phyloP scores from a whole-genome alignment of 805 yeast species.

The Lipomyces chichibuensis region DNA sequence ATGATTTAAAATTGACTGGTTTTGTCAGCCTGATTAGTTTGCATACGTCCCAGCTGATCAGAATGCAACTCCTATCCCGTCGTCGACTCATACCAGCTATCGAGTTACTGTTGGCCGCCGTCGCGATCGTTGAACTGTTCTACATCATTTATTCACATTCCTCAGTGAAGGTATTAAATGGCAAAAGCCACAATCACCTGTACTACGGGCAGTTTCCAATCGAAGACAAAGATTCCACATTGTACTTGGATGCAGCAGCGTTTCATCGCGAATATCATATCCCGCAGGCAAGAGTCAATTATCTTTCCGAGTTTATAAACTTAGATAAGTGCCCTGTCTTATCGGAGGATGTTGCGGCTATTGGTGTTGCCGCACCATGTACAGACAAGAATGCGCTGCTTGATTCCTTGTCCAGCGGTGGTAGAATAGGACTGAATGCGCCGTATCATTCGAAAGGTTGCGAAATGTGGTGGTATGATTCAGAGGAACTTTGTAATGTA shows the following conservation, averaged over 20 bases:
- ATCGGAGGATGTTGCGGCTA: slow-evolving; percentile 3
- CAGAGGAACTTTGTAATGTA: slow-evolving; percentile 20
- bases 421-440: slow-evolving; percentile 30
- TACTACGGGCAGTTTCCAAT: neutral
- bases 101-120: neutral
- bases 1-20: neutral
- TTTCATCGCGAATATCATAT: neutral
- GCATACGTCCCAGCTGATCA: neutral
- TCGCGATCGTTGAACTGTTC: neutral
- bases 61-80: neutral
- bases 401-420: slow-evolving; percentile 25
- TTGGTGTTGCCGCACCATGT: slow-evolving; percentile 13
- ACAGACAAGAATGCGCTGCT: slow-evolving; percentile 10
- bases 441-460: slow-evolving; percentile 26
- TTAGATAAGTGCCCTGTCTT: slow-evolving; percentile 13
- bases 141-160: neutral
- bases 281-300: slow-evolving; percentile 6
- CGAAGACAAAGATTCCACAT: neutral
- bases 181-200: neutral
- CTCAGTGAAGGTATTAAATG: neutral
- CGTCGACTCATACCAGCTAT: neutral
- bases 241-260: neutral
- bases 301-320: slow-evolving; percentile 3
- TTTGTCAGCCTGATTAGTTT: neutral
- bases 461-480: slow-evolving; percentile 24